Percentiles rank a stretch among this genome's conserved stretches.
phyloP scores from a whole-genome alignment of 441 rosid genomes.

The Lepidium campestre region DNA sequence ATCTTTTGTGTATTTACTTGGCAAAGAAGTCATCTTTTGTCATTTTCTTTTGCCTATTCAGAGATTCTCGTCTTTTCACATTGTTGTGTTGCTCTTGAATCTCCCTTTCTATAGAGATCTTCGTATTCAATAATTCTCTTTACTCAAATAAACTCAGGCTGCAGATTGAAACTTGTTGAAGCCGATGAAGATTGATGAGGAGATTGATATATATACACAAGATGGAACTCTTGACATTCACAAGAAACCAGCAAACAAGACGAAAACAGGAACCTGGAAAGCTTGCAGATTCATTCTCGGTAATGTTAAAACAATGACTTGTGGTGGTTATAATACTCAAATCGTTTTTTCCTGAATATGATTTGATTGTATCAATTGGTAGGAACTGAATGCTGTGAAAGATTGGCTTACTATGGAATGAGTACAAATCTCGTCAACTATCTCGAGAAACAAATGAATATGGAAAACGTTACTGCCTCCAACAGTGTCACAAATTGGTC shows the following conservation, averaged over 20 bases:
- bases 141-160: not conserved
- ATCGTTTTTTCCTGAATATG: not conserved
- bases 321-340: not conserved
- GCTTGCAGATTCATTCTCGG: conserved; percentile 73
- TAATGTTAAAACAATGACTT: not conserved
- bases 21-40: conserved; percentile 5
- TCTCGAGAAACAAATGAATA: conserved; percentile 47
- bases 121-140: not conserved
- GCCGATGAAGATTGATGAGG: conserved; percentile 31
- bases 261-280: conserved; percentile 72
- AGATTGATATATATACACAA: conserved; percentile 38
- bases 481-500: conserved; percentile 35
- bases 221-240: conserved; percentile 61
- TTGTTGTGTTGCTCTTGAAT: not conserved
- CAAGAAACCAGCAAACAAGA: conserved; percentile 52
- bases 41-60: not conserved
- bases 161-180: not conserved
- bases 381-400: conserved; percentile 79
- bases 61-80: not conserved
- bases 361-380: not conserved
- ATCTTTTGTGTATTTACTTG: conserved; percentile 13
- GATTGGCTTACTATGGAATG: conserved; percentile 77
- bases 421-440: conserved; percentile 70
- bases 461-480: conserved; percentile 43
- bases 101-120: not conserved